Percentiles rank a stretch among this genome's conserved stretches.
These are phyloP conservation scores for Dalbergia oliveri DNA, from an alignment of 306 rosid genomes.

Conservation along the genomic window DNA sequence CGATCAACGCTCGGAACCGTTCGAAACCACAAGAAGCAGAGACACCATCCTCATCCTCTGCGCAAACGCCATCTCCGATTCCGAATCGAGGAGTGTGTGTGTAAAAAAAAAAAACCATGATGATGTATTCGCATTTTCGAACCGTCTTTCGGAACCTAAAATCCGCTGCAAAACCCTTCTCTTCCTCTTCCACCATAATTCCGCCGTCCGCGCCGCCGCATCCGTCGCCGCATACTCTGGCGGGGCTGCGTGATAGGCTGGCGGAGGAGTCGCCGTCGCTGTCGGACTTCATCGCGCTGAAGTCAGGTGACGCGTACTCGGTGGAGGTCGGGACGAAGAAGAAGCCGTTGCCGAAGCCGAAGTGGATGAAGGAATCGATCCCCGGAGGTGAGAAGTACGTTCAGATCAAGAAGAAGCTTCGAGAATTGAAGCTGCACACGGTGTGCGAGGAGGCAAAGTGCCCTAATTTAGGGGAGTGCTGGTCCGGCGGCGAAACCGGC, in stretches of 20 bases:
- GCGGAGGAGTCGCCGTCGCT: constrained; percentile 71
- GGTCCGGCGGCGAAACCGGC: constrained; percentile 99
- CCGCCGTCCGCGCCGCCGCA: constrained; percentile 35
- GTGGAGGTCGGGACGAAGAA: constrained; percentile 99
- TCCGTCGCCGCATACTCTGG: constrained; percentile 72
- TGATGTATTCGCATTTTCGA: constrained; percentile 62
- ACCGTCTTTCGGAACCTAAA: constrained; percentile 57
- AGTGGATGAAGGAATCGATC: constrained; percentile 96
- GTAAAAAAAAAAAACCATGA: neutral
- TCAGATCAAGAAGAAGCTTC: constrained; percentile 95
- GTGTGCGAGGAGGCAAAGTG: constrained; percentile 97
- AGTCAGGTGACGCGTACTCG: constrained; percentile 67
- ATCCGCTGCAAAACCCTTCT: constrained; percentile 54
- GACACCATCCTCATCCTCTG: constrained; percentile 7
- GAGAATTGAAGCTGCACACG: constrained; percentile 92
- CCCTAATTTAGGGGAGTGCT: constrained; percentile 97
- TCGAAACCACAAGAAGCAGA: neutral
- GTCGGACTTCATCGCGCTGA: constrained; percentile 62
- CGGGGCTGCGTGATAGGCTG: constrained; percentile 81
- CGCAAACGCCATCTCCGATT: constrained; percentile 39
- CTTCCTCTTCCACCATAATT: constrained; percentile 55
- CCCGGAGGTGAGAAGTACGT: constrained; percentile 98
- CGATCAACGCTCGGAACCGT: neutral
- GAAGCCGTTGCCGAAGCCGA: constrained; percentile 95
- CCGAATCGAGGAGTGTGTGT: constrained; percentile 16